Evolutionary conservation across 2,329 filamentous ascomycete genomes (phyloP).

Genomic region (Penicillium polonicum): DNA sequence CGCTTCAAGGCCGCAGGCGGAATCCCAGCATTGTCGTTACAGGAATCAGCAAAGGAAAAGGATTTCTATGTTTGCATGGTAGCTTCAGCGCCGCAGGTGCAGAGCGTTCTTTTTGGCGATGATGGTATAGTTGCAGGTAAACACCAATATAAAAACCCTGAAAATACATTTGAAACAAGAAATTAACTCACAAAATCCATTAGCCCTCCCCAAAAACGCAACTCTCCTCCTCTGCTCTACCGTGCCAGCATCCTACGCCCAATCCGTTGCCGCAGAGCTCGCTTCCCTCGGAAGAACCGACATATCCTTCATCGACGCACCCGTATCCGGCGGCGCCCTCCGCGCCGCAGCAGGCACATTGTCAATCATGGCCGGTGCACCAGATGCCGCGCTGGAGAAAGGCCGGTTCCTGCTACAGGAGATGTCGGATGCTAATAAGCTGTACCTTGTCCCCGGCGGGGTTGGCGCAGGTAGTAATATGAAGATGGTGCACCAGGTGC

Average conservation of each 20-base stretch:
- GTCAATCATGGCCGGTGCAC: conserved; percentile 70
- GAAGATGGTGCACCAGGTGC: conserved; percentile 64
- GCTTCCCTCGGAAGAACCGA: conserved; percentile 58
- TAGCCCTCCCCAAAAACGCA: conserved; percentile 55
- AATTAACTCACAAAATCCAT: background rate
- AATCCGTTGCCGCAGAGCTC: conserved; percentile 59
- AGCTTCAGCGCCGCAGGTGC: conserved; percentile 67
- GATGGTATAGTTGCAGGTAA: conserved; percentile 46
- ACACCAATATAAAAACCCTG: background rate
- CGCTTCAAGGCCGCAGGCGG: conserved; percentile 65
- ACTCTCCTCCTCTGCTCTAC: conserved; percentile 69
- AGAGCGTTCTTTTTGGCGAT: conserved; percentile 63
- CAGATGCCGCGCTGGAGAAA: conserved; percentile 56
- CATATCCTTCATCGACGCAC: conserved; percentile 67
- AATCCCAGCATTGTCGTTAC: conserved; percentile 57
- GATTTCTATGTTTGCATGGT: conserved; percentile 72
- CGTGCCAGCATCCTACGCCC: conserved; percentile 65
- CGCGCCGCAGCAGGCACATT: conserved; percentile 70
- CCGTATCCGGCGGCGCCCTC: conserved; percentile 69
- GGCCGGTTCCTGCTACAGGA: conserved; percentile 60
- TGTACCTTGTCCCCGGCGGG: conserved; percentile 62
- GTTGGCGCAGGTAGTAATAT: conserved; percentile 61
- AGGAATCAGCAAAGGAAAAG: conserved; percentile 60
- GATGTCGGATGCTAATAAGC: conserved; percentile 59
- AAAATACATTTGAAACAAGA: background rate